Evolutionary conservation across 2,329 filamentous ascomycete species (phyloP).

Genomic region (Penicillium vulpinum): DNA sequence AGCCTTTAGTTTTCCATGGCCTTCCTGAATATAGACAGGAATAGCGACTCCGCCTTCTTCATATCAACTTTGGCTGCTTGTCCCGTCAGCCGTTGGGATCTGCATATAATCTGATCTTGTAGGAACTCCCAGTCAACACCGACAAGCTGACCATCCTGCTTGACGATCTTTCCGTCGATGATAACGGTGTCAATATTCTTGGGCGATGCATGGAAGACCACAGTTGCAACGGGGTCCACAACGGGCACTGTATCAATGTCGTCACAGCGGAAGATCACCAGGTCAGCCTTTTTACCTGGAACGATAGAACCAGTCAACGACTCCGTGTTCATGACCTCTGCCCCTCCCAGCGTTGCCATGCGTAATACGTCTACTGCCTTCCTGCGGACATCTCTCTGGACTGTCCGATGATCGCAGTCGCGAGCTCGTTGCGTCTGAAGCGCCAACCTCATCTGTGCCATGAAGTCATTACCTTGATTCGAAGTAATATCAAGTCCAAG

Average conservation of each 20-base stretch:
- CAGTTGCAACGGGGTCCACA: background rate
- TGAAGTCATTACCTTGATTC: background rate
- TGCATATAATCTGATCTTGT: background rate
- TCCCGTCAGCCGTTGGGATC: background rate
- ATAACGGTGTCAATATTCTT: background rate
- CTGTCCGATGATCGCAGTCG: background rate
- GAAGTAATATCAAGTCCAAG: background rate
- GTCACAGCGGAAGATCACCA: background rate
- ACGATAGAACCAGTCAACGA: background rate
- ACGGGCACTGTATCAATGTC: background rate
- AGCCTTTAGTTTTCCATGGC: background rate
- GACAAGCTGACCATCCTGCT: background rate
- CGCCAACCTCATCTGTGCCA: background rate
- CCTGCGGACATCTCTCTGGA: background rate
- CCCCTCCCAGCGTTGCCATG: background rate
- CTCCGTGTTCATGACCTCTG: background rate
- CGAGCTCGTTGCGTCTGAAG: background rate
- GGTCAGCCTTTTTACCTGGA: background rate
- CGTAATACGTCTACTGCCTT: background rate
- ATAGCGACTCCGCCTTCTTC: background rate
- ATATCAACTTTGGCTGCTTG: background rate
- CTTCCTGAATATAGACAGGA: background rate
- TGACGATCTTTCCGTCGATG: background rate
- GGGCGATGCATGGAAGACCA: background rate
- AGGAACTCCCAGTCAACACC: background rate